Evolutionary conservation across 23 red algal species (phyloP), one percentile per base, ranked within the genome.

Genomic region (Pyropia haitanensis): DNA sequence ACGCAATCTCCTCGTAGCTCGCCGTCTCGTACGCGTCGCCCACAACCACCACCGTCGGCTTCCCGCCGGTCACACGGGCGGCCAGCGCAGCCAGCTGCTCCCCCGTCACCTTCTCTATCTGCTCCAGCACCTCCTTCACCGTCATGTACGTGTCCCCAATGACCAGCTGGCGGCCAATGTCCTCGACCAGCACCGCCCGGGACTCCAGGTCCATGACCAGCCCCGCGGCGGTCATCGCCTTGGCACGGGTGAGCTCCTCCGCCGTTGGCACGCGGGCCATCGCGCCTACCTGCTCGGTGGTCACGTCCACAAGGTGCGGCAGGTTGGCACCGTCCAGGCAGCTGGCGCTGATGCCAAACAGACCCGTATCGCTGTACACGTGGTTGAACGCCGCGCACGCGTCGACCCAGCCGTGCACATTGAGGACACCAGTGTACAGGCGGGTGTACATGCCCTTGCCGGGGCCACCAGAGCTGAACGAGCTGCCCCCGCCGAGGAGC

Each of bases 401-500:
- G 15, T 72, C 60, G 6, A 97, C 77, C 93, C 93, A 97, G 6
- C 69, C 78, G 76, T 97, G 81, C 20, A 70, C 76, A 51, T 81
- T 88, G 67, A 97, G 75, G 65, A 97, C 62, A 53, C 80, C 71
- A 14, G 93, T 86, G 52, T 90, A 97, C 61, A 97, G 49, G 9
- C 85, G 84, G 27, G 93, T 88, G 66, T 90, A 91, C 93, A 97
- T 90, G 53, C 93, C 93, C 67, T 97, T 97, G 14, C 93, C 93
- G 39, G 93, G 93, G 17, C 93, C 93, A 49, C 93, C 93, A 30
- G 93, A 82, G 49, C 79, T 87, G 70, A 97, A 97, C 0, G 79
- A 90, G 12, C 87, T 85, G 20, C 93, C 93, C 34, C 93, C 93
- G 34, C 93, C 93, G 16, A 97, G 64, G 12, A 97, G 72, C 19